Percentiles rank a stretch among this genome's conserved stretches.
Evolutionary conservation across 1,139 yeast genomes (phyloP).

Genomic region (Pneumocystis canis): DNA sequence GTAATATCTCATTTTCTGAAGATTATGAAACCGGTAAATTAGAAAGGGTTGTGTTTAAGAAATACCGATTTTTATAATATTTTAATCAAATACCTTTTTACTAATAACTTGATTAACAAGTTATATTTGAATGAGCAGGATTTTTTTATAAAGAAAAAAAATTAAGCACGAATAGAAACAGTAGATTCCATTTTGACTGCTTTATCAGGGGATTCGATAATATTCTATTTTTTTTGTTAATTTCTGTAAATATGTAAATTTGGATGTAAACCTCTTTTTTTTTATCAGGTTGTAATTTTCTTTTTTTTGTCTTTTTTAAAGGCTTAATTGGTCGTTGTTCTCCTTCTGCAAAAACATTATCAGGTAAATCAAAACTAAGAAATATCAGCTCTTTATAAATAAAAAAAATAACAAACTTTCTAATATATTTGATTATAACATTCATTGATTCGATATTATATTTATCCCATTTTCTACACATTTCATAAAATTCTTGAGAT

Average conservation of each 20-base stretch:
- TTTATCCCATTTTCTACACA: slow-evolving; percentile 59
- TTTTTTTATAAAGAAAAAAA: not conserved
- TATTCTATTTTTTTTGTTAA: not conserved
- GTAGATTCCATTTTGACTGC: not conserved
- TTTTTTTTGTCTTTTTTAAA: slow-evolving; percentile 31
- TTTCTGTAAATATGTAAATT: not conserved
- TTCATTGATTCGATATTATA: slow-evolving; percentile 48
- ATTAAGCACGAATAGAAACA: not conserved
- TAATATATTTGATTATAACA: slow-evolving; percentile 58
- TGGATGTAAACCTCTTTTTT: not conserved
- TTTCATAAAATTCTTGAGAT: slow-evolving; percentile 69
- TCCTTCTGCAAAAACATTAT: slow-evolving; percentile 67
- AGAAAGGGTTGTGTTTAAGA: not conserved
- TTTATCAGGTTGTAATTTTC: not conserved
- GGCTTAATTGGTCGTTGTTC: slow-evolving; percentile 55
- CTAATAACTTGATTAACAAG: not conserved
- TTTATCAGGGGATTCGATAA: not conserved
- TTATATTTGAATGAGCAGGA: not conserved
- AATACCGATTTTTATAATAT: not conserved
- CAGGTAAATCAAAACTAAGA: slow-evolving; percentile 55
- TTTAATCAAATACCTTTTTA: not conserved
- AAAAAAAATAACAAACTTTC: slow-evolving; percentile 27
- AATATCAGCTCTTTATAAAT: not conserved
- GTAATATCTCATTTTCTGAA: not conserved
- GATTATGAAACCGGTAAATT: not conserved